Evolutionary conservation across 768 basidiomycete genomes (phyloP).

Genomic region (Boletus subparvulus): DNA sequence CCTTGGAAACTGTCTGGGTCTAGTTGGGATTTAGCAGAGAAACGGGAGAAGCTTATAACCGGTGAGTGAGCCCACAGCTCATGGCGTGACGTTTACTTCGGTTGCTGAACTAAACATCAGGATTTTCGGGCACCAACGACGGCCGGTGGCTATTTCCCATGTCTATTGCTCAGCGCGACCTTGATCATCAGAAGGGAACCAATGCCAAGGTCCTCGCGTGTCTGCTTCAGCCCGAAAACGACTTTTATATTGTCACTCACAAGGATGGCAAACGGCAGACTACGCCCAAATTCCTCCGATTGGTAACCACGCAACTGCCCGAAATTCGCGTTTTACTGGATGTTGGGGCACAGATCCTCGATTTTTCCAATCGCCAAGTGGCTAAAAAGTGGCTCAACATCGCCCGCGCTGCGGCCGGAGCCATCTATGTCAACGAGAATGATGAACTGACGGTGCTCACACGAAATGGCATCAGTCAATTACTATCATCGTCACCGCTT

Average conservation of each 20-base stretch:
- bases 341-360: conserved; percentile 56
- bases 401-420: conserved; percentile 9
- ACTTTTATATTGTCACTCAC: conserved; percentile 10
- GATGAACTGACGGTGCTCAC: conserved; percentile 32
- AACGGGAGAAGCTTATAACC: conserved; percentile 5
- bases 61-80: background rate
- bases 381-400: conserved; percentile 40
- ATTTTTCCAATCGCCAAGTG: conserved; percentile 42
- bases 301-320: conserved; percentile 33
- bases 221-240: conserved; percentile 24
- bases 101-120: background rate
- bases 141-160: conserved; percentile 35
- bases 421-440: conserved; percentile 26
- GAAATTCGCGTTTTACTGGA: conserved; percentile 48
- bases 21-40: conserved; percentile 38
- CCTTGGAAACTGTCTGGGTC: conserved; percentile 27
- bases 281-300: conserved; percentile 17
- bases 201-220: conserved; percentile 39
- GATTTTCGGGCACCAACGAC: conserved; percentile 43
- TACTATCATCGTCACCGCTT: conserved; percentile 29
- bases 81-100: background rate
- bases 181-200: conserved; percentile 31
- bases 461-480: conserved; percentile 12
- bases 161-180: conserved; percentile 31
- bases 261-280: background rate